A percentile compares a stretch with the other conserved stretches of the same genome.
Evolutionary conservation across 2,329 filamentous ascomycete species (phyloP).

Genomic region (Fusarium irregulare): DNA sequence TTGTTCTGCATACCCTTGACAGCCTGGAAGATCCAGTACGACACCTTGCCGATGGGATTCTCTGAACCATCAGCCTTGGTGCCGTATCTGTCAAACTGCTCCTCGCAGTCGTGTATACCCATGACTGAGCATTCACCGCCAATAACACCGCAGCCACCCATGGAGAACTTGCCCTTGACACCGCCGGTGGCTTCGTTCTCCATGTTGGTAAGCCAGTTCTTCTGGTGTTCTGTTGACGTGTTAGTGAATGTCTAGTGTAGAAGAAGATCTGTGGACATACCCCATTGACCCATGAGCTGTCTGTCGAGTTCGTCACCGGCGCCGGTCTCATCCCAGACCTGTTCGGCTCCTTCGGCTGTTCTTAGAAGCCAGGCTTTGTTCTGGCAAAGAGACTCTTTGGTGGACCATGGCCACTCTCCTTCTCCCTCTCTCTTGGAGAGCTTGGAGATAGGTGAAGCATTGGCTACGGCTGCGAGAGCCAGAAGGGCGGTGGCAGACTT

Average conservation of each 20-base stretch:
- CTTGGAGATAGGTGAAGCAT: not conserved
- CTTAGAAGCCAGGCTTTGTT: not conserved
- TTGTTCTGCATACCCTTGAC: constrained; percentile 19
- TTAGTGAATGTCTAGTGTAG: too few species aligned
- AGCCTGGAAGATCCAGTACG: constrained; percentile 31
- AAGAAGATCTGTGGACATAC: not conserved
- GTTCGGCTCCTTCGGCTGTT: not conserved
- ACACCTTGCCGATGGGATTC: constrained; percentile 4
- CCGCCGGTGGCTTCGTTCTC: not conserved
- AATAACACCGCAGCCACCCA: not conserved
- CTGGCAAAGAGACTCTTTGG: not conserved
- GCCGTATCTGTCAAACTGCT: constrained; percentile 16
- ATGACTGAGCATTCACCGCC: not conserved
- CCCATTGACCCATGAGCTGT: not conserved
- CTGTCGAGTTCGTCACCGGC: not conserved
- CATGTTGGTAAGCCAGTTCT: not conserved
- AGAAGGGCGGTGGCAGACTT: not conserved
- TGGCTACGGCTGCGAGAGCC: not conserved
- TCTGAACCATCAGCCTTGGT: not conserved
- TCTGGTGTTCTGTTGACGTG: not conserved
- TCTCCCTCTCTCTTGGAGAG: not conserved
- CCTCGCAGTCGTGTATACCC: not conserved
- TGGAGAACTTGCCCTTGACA: not conserved
- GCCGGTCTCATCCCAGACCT: not conserved
- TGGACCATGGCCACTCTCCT: not conserved